phyloP scores from a whole-genome alignment of 108 stramenopile genomes.

The Skeletonema costatum region DNA sequence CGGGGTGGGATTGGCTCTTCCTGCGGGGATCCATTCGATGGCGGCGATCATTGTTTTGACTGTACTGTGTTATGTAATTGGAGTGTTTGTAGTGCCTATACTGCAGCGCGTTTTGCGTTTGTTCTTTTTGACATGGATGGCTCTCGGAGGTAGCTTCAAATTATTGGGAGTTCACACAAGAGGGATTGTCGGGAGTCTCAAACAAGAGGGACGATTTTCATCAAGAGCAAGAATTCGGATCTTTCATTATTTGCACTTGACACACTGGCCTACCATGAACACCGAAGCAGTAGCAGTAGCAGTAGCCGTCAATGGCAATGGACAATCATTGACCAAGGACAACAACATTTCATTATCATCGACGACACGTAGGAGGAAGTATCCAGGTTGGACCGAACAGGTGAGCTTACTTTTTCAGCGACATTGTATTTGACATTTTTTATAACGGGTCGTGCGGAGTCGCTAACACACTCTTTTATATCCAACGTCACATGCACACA shows the following conservation, averaged over 20 bases:
- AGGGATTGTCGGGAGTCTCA: background rate
- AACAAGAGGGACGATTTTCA: too few relatives aligned
- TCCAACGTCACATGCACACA: background rate
- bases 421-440: too few relatives aligned
- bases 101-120: background rate
- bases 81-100: background rate
- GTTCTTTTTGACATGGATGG: background rate
- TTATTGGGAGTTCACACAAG: too few relatives aligned
- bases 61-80: background rate
- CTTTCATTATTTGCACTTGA: background rate
- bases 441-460: background rate
- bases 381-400: background rate
- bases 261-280: background rate
- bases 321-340: background rate
- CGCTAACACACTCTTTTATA: background rate
- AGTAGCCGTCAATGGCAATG: background rate
- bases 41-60: constrained; percentile 65
- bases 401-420: background rate
- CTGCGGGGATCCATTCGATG: constrained; percentile 80
- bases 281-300: background rate
- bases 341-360: background rate
- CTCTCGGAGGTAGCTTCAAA: background rate
- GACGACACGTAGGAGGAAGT: background rate
- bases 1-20: constrained; percentile 80
- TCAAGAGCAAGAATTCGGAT: too few relatives aligned